Evolutionary conservation across 2,329 filamentous ascomycete species (phyloP), one percentile per base, ranked within the genome.

Genomic region (Aspergillus sp.): DNA sequence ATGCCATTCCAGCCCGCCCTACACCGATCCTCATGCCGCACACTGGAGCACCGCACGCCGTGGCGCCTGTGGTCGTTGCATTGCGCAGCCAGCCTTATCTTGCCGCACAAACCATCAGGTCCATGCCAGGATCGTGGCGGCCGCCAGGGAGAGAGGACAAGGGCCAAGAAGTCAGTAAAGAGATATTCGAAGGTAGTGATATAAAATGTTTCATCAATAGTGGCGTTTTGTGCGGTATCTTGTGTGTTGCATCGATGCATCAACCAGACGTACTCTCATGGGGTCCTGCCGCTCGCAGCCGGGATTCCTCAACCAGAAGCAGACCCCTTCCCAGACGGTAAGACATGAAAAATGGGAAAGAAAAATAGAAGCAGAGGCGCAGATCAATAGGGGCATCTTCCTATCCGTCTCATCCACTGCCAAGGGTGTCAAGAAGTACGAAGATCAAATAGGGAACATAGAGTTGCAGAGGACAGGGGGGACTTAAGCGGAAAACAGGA

Each of bases 141-240:
- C 6, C 10, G 19, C 10, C 19, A 22, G 10, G 24, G 13, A 24
- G 33, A 28, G 31, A 26, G 27, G 30, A 30, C 26, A 30, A 24
- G 19, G 22, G 29, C n/a, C n/a, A n/a, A n/a, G n/a, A n/a, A n/a
- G n/a, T n/a, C n/a, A 30, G 29, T 24, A 29, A 12, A 16, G 15
- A n/a, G 16, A 13, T 19, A 27, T 19, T 17, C 31, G n/a, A n/a
- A n/a, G n/a, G n/a, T 19, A 19, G 11, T 10, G 17, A 17, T 10
- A 29, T 8, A 33, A 35, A 12, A 26, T 30, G 17, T 42, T 53
- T 55, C 52, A 49, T 55, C 48, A 55, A 52, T 49, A 50, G 44
- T 47, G 46, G 48, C 47, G 48, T 52, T 49, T 50, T 49, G 48
- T 51, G 51, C 53, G 52, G 53, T 55, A 57, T 57, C 53, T 57